Evolutionary conservation across 805 yeast genomes (phyloP), one percentile per base, ranked within the genome.

Genomic region (Candida maris): DNA sequence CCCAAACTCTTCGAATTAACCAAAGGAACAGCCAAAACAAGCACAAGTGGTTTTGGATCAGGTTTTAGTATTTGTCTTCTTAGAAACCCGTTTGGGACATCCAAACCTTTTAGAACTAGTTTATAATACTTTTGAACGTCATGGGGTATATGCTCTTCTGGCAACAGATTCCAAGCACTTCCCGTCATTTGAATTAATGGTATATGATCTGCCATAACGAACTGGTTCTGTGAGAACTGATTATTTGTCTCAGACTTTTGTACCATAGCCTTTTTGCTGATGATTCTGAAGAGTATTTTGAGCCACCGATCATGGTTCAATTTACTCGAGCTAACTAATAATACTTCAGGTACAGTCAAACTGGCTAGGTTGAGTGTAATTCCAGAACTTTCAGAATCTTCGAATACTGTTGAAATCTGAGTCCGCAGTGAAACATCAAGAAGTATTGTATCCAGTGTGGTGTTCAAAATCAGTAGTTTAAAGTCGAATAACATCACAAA

Each of bases 111-210:
- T 6, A 64, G 54, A 3, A 64, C 51, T 14, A 65, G 35, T 15
- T 62, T 63, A 33, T 66, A 60, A 39, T 64, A 65, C 34, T 56
- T 57, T 15, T 57, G 45, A 3, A 71, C 62, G 30, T 68, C 71
- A 3, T 46, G 42, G 1, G 77, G 78, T 2, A 71, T 46, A 10
- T 49, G 33, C 29, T 56, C 52, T 7, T 51, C 56, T 6, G 63
- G 54, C 6, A 74, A 48, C 7, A 70, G 44, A 7, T 51, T 52
- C 78, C 82, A 73, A 1, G 70, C 69, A 43, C 70, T 77, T 1
- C 71, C 62, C 1, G 82, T 70, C 42, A 76, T 54, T 47, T 75
- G 77, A 21, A 62, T 61, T 18, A 75, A 44, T 4, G 73, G 64
- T 6, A 62, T 33, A 16, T 45, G 39, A 13, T 30, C 28, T n/a